Percentiles rank a stretch among this genome's conserved stretches.
These are phyloP conservation scores for Suzukiozyma palmioleophila DNA, from an alignment of 1,139 yeast genomes.

Conservation along the genomic window DNA sequence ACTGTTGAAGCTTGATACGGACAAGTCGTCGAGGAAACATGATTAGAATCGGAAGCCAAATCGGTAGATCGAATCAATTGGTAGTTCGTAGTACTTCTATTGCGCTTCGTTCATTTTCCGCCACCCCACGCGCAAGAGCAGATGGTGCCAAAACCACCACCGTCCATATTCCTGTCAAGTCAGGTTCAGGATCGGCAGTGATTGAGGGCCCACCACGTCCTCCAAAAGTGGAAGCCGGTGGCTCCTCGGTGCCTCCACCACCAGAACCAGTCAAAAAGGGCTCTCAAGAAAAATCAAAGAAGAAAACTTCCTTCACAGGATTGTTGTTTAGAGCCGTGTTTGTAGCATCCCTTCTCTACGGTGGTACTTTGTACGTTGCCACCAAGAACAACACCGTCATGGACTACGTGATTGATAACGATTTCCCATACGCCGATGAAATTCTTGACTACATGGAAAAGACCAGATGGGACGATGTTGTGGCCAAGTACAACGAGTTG, in stretches of 20 bases:
- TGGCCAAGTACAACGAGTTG: conserved; percentile 17
- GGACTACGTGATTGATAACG: conserved; percentile 44
- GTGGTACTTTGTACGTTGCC: conserved; percentile 39
- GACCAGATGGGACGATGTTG: conserved; percentile 32
- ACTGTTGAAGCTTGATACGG: background rate
- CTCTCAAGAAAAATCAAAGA: conserved; percentile 11
- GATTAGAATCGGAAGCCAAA: conserved; percentile 8
- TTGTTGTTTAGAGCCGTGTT: conserved; percentile 31
- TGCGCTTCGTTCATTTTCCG: conserved; percentile 1
- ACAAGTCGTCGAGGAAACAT: conserved; percentile 3
- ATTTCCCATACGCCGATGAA: conserved; percentile 44
- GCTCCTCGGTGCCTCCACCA: conserved; percentile 8
- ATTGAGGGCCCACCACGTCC: conserved; percentile 8
- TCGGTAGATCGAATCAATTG: conserved; percentile 5
- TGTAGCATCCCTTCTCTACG: conserved; percentile 29
- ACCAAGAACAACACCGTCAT: conserved; percentile 43
- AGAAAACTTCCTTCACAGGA: conserved; percentile 29
- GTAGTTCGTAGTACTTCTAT: conserved; percentile 4
- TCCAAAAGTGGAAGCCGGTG: conserved; percentile 5
- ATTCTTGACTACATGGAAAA: conserved; percentile 38
- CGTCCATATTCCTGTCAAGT: background rate
- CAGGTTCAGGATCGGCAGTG: background rate
- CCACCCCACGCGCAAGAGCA: conserved; percentile 5
- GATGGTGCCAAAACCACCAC: conserved; percentile 7
- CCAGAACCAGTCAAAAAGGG: conserved; percentile 5